Evolutionary conservation across 2,329 filamentous ascomycete genomes (phyloP), one percentile per base, ranked within the genome.

Genomic region (Ophiosphaerella herpotricha): DNA sequence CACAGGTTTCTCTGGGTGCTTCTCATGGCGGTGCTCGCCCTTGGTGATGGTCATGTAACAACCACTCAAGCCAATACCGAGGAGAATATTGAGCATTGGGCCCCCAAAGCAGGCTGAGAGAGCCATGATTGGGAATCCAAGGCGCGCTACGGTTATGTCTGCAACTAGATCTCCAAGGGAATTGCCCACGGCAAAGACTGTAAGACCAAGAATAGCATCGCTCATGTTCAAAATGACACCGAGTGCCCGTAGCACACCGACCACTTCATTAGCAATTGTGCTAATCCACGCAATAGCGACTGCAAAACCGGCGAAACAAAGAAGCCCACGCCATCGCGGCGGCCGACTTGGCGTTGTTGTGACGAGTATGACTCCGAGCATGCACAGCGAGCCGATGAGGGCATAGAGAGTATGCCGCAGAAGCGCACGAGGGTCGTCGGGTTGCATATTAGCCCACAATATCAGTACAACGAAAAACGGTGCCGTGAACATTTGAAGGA

Each of bases 51-150:
- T 92, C 82, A 97, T 94, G 70, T 92, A 95, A 34, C 90, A 82
- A 13, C 94, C 94, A 23, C 89, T 89, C 4, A 97, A 79, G n/a
- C 94, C 94, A 44, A 99, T 92, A 0, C 94, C 94, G 4, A 99
- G 83, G 0, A 99, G 78, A 55, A 99, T 99, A 64, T 99, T 99
- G 35, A 99, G 83, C 91, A 99, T 93, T 0, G 94, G 94, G 0
- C 94, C 95, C n/a, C 94, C 94, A 70, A 99, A 97, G 70, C 94
- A 99, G 4, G 94, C 94, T 31, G 90, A 92, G 35, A 88, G 76
- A 1, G 94, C 94, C 94, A 99, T 99, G 55, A 99, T 91, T 0
- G 94, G 94, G 73, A 92, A 97, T 2, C 94, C 94, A 2, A 99
- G 84, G 31, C 90, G 85, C 4, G 94, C 94, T 33, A 99, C 89